Percentiles rank a stretch among this genome's conserved stretches.
These are phyloP conservation scores for Dothiorella sarmentorum DNA, from an alignment of 2,329 filamentous ascomycete species.

Conservation along the genomic window DNA sequence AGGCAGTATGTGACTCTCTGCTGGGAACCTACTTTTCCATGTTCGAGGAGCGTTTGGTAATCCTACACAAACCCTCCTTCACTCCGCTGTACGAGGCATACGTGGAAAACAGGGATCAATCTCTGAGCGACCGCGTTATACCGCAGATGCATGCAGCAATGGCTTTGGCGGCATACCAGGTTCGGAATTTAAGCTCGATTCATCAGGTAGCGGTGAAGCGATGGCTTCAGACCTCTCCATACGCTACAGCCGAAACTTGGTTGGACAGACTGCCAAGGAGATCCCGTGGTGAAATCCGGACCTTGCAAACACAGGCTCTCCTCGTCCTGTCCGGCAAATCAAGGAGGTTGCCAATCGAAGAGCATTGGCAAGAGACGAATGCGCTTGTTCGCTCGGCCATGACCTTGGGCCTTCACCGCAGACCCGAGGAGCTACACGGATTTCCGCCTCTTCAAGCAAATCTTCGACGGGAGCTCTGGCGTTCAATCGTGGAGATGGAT, in stretches of 20 bases:
- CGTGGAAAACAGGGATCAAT: slow-evolving; percentile 19
- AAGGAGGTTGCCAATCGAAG: not conserved
- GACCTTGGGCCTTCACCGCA: not conserved
- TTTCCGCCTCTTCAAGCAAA: slow-evolving; percentile 37
- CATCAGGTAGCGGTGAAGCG: not conserved
- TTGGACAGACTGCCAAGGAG: not conserved
- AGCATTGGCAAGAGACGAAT: not conserved
- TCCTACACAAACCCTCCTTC: slow-evolving; percentile 27
- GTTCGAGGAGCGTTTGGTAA: slow-evolving; percentile 25
- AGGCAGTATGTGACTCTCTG: slow-evolving; percentile 20
- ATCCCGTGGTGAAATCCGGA: not conserved
- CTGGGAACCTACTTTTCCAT: slow-evolving; percentile 23
- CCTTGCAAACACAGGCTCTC: not conserved
- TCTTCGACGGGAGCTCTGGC: slow-evolving; percentile 46
- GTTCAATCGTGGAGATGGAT: slow-evolving; percentile 42
- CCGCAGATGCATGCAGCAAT: slow-evolving; percentile 21
- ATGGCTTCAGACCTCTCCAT: slow-evolving; percentile 12
- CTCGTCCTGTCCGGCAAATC: not conserved
- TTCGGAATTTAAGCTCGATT: slow-evolving; percentile 18
- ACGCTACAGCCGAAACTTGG: slow-evolving; percentile 18
- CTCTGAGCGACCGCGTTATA: not conserved
- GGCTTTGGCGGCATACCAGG: slow-evolving; percentile 24
- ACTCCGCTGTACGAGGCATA: slow-evolving; percentile 23
- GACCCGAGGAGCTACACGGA: slow-evolving; percentile 32
- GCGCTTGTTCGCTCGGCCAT: not conserved